A percentile compares a stretch with the other conserved stretches of the same genome.
phyloP scores from a whole-genome alignment of 2,329 filamentous ascomycete species.

The Phaeosphaeriaceae sp. region DNA sequence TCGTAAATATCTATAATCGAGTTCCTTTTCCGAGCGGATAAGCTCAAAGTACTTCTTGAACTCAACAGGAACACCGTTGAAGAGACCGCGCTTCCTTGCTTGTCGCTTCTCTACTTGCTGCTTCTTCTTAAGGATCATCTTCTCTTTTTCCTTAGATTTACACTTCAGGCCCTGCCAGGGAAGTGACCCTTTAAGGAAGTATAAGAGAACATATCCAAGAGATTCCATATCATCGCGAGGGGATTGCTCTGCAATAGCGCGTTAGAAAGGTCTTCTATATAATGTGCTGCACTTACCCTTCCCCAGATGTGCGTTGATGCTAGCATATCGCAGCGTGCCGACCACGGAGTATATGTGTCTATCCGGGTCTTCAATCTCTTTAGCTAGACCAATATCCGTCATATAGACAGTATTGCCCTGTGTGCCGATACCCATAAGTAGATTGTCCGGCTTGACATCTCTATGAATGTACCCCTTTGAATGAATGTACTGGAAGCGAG shows the following conservation, averaged over 20 bases:
- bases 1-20: slow-evolving; percentile 16
- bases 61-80: slow-evolving; percentile 9
- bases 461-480: slow-evolving; percentile 99
- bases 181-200: slow-evolving; percentile 32
- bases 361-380: slow-evolving; percentile 99
- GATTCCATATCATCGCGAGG: slow-evolving; percentile 36
- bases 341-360: slow-evolving; percentile 81
- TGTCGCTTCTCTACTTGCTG: slow-evolving; percentile 2
- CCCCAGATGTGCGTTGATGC: no score
- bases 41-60: slow-evolving; percentile 17
- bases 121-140: slow-evolving; percentile 19
- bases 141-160: slow-evolving; percentile 16
- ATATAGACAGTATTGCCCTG: slow-evolving; percentile 99
- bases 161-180: slow-evolving; percentile 33
- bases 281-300: slow-evolving; percentile 13
- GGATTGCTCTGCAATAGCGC: slow-evolving; percentile 24
- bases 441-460: slow-evolving; percentile 99
- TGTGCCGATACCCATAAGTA: slow-evolving; percentile 99
- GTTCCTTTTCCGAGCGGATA: slow-evolving; percentile 10
- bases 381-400: slow-evolving; percentile 97
- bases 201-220: slow-evolving; percentile 33
- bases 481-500: slow-evolving; percentile 99
- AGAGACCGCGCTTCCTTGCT: not conserved
- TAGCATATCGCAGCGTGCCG: no score
- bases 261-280: slow-evolving; percentile 12